Conservation (phyloP, 2,329 filamentous ascomycete species). For the Blastomyces silverae region DNA sequence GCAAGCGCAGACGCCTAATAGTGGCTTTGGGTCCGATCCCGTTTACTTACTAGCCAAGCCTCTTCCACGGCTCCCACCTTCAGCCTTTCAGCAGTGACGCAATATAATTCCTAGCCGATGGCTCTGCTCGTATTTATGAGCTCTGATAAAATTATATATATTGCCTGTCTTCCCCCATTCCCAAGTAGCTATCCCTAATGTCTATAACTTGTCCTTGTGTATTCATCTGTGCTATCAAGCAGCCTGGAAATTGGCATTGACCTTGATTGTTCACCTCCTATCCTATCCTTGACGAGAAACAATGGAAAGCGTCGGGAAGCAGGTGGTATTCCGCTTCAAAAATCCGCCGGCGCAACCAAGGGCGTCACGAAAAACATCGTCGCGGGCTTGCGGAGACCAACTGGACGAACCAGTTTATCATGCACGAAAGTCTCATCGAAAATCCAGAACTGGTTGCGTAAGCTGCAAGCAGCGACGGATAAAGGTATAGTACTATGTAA, state of each 20-base stretch:
- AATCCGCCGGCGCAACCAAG: constrained; percentile 14
- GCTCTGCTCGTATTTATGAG: constrained; percentile 1
- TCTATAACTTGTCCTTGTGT: background rate
- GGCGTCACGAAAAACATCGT: background rate
- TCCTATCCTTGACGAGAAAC: background rate
- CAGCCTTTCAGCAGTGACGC: constrained; percentile 5
- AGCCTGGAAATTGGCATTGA: background rate
- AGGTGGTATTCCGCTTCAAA: constrained; percentile 22
- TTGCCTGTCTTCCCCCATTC: background rate
- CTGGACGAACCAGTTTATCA: constrained; percentile 25
- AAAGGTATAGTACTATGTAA: constrained; percentile 26
- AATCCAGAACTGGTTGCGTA: constrained; percentile 32
- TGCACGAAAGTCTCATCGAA: constrained; percentile 31
- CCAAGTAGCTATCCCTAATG: background rate
- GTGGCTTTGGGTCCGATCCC: background rate
- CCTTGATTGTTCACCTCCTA: background rate
- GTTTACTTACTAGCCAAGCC: background rate
- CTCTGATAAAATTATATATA: constrained; percentile 5
- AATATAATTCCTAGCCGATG: background rate
- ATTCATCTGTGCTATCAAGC: too few relatives aligned
- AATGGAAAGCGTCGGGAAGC: constrained; percentile 16
- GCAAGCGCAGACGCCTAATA: background rate
- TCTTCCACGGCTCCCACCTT: background rate
- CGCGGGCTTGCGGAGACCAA: constrained; percentile 5
- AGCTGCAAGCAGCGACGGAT: constrained; percentile 34